A percentile compares a stretch with the other conserved stretches of the same genome.
Evolutionary conservation across 352 stramenopile species (phyloP).

Genomic region (Phytophthora fragariae): DNA sequence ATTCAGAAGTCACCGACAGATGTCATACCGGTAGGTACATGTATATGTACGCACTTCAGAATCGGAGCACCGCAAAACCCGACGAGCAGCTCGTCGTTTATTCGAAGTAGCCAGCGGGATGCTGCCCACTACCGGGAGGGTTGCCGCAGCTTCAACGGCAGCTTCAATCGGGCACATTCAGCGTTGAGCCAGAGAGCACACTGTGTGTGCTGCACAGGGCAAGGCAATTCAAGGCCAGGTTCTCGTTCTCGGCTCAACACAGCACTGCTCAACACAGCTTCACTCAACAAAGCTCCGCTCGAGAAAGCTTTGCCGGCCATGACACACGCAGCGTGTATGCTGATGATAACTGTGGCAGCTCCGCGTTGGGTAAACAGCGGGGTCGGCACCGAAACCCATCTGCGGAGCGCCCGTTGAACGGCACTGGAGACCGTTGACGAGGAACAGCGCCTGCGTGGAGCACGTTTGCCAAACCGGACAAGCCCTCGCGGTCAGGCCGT

Average conservation of each 20-base stretch:
- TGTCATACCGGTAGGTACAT: neutral
- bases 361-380: conserved; percentile 28
- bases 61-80: conserved; percentile 30
- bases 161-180: conserved; percentile 3
- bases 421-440: neutral
- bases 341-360: conserved; percentile 24
- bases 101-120: conserved; percentile 27
- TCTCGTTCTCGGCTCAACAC: neutral
- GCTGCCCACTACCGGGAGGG: conserved; percentile 22
- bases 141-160: conserved; percentile 19
- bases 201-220: conserved; percentile 1
- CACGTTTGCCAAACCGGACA: no score
- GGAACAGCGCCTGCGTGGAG: neutral
- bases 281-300: neutral
- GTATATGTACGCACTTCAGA: conserved; percentile 36
- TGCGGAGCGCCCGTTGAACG: conserved; percentile 14
- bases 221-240: neutral
- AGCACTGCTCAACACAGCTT: neutral
- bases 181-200: neutral
- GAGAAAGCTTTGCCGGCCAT: neutral
- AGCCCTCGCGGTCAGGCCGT: no score
- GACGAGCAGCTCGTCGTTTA: conserved; percentile 2
- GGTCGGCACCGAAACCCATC: conserved; percentile 28
- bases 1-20: neutral
- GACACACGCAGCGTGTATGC: conserved; percentile 5